Percentiles rank a stretch among this genome's conserved stretches.
phyloP scores from a whole-genome alignment of 2,329 filamentous ascomycete species.

The Sclerotinia nivalis region DNA sequence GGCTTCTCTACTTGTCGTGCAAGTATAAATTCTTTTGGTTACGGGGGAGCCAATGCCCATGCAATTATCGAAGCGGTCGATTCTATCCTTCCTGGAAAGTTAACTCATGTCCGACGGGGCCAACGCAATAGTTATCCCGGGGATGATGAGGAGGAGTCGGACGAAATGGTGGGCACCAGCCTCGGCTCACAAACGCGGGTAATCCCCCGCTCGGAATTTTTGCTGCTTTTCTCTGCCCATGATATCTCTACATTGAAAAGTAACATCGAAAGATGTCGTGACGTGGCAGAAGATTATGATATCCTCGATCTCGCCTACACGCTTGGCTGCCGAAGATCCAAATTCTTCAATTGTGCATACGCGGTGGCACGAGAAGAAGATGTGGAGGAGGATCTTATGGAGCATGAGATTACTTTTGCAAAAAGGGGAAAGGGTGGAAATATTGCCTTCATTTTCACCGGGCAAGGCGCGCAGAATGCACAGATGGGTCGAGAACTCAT shows the following conservation, averaged over 20 bases:
- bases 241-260: slow-evolving; percentile 14
- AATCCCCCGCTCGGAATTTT: not conserved
- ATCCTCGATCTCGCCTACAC: slow-evolving; percentile 14
- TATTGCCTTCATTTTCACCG: slow-evolving; percentile 34
- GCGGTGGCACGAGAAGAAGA: slow-evolving; percentile 14
- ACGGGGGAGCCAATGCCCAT: slow-evolving; percentile 43
- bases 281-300: slow-evolving; percentile 17
- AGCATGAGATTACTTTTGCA: slow-evolving; percentile 14
- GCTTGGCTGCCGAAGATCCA: not conserved
- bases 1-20: not conserved
- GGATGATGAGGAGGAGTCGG: not conserved
- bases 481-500: slow-evolving; percentile 34
- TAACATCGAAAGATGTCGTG: slow-evolving; percentile 5
- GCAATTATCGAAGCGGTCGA: slow-evolving; percentile 37
- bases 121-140: not conserved
- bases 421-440: slow-evolving; percentile 16
- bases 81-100: not conserved
- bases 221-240: slow-evolving; percentile 12
- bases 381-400: slow-evolving; percentile 10
- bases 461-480: slow-evolving; percentile 39
- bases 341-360: slow-evolving; percentile 9
- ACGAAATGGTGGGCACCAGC: not conserved
- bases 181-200: not conserved
- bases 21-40: slow-evolving; percentile 38
- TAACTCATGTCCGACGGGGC: not conserved